Evolutionary conservation across 2,329 filamentous ascomycete species (phyloP).

Genomic region (Colletotrichum cuscutae): DNA sequence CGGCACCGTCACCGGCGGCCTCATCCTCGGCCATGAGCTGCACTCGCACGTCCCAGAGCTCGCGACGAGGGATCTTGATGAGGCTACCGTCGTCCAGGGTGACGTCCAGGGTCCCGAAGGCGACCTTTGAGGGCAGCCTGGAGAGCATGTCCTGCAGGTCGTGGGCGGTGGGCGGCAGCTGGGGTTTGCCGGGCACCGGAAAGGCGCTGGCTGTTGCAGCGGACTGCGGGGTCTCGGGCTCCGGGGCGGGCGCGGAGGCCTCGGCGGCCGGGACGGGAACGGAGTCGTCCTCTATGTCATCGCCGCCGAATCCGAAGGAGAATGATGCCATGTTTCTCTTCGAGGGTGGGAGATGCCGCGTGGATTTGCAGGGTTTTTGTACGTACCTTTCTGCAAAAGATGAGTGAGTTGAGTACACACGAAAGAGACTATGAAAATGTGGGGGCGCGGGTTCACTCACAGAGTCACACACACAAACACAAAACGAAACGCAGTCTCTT

Average conservation of each 20-base stretch:
- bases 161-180: constrained; percentile 66
- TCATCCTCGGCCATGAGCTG: constrained; percentile 83
- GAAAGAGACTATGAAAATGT: constrained; percentile 22
- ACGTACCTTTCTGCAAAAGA: constrained; percentile 5
- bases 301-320: constrained; percentile 71
- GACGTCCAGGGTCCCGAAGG: constrained; percentile 72
- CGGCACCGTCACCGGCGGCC: constrained; percentile 44
- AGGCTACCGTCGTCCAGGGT: constrained; percentile 65
- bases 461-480: not conserved
- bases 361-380: constrained; percentile 24
- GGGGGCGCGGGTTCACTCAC: constrained; percentile 26
- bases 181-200: constrained; percentile 69
- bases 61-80: constrained; percentile 74
- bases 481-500: not conserved
- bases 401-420: not conserved
- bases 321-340: constrained; percentile 53
- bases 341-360: constrained; percentile 6
- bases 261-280: constrained; percentile 5
- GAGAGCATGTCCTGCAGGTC: constrained; percentile 61
- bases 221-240: constrained; percentile 39
- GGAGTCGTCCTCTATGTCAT: constrained; percentile 68
- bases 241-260: constrained; percentile 38
- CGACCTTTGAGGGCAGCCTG: constrained; percentile 77
- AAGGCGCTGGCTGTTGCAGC: constrained; percentile 59
- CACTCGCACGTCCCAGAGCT: constrained; percentile 83